These are phyloP conservation scores for Lactarius quietus DNA, from an alignment of 768 basidiomycete species.

Conservation along the genomic window DNA sequence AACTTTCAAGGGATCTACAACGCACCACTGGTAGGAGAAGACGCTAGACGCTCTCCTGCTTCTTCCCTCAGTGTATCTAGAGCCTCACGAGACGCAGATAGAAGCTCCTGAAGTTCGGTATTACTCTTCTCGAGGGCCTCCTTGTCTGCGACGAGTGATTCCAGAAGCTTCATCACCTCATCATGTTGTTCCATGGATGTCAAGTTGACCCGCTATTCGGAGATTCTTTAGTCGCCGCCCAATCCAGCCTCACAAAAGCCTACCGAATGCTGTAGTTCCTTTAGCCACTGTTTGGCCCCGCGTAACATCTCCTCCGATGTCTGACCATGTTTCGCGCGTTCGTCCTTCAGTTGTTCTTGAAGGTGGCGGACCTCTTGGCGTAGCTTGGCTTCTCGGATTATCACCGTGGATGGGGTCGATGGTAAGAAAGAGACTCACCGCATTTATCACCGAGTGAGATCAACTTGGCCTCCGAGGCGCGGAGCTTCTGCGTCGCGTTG, in stretches of 20 bases:
- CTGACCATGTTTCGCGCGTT: slow-evolving; percentile 56
- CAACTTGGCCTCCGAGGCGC: slow-evolving; percentile 63
- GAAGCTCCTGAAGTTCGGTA: slow-evolving; percentile 67
- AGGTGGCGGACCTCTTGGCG: slow-evolving; percentile 63
- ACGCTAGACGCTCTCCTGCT: slow-evolving; percentile 58
- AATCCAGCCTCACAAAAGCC: slow-evolving; percentile 26
- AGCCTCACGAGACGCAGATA: slow-evolving; percentile 77
- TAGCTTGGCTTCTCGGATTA: slow-evolving; percentile 52
- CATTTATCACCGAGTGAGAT: slow-evolving; percentile 63
- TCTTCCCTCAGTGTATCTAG: slow-evolving; percentile 65
- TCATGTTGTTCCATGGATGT: slow-evolving; percentile 44
- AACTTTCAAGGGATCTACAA: slow-evolving; percentile 23
- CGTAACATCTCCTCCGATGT: slow-evolving; percentile 63
- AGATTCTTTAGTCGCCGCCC: neutral
- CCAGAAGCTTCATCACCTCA: slow-evolving; percentile 67
- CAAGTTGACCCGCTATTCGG: slow-evolving; percentile 36
- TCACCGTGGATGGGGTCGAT: neutral
- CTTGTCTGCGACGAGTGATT: slow-evolving; percentile 84
- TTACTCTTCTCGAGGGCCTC: slow-evolving; percentile 80
- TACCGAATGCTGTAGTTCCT: slow-evolving; percentile 58
- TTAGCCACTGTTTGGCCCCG: slow-evolving; percentile 61
- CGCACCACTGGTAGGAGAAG: slow-evolving; percentile 27
- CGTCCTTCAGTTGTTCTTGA: slow-evolving; percentile 59
- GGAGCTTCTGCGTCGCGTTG: slow-evolving; percentile 60
- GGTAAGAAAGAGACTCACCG: slow-evolving; percentile 38